Percentiles rank a stretch among this genome's conserved stretches.
Evolutionary conservation across 139 green algal species (phyloP).

Genomic region (Volvox reticuliferus): DNA sequence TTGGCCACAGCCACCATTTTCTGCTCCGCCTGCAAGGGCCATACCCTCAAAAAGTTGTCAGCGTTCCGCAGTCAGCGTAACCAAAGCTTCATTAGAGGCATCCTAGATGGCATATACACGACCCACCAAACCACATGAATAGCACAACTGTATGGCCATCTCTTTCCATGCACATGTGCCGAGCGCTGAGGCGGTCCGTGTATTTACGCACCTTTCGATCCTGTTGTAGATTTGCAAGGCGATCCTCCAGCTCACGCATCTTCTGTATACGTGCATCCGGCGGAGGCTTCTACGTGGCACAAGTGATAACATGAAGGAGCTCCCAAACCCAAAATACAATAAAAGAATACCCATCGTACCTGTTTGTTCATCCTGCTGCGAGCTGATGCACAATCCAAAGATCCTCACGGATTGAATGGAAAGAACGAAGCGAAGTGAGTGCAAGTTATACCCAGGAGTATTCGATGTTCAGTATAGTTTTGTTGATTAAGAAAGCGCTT

Average conservation of each 20-base stretch:
- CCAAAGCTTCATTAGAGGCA: too few relatives aligned
- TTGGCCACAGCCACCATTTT: constrained; percentile 23
- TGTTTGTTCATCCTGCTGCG: constrained; percentile 14
- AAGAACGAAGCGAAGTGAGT: too few relatives aligned
- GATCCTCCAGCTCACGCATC: constrained; percentile 66
- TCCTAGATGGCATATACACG: too few relatives aligned
- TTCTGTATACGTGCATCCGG: constrained; percentile 63
- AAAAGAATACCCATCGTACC: not conserved
- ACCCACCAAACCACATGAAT: too few relatives aligned
- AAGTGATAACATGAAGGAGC: not conserved
- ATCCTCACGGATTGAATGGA: too few relatives aligned
- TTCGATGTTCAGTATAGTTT: too few relatives aligned
- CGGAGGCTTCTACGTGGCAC: constrained; percentile 28
- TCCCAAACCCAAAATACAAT: not conserved
- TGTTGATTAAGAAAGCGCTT: too few relatives aligned
- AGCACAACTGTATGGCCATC: too few relatives aligned
- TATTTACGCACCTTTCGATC: constrained; percentile 9
- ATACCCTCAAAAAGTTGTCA: not conserved
- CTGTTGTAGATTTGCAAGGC: constrained; percentile 52
- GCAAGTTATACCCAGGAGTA: too few relatives aligned
- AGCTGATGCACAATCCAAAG: too few relatives aligned
- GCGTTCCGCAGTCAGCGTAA: not conserved
- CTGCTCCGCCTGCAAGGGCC: not conserved
- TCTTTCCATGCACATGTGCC: not conserved
- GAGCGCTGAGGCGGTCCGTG: not conserved